A percentile compares a stretch with the other conserved stretches of the same genome.
phyloP scores from a whole-genome alignment of 441 rosid species.

The Erodium trifolium region DNA sequence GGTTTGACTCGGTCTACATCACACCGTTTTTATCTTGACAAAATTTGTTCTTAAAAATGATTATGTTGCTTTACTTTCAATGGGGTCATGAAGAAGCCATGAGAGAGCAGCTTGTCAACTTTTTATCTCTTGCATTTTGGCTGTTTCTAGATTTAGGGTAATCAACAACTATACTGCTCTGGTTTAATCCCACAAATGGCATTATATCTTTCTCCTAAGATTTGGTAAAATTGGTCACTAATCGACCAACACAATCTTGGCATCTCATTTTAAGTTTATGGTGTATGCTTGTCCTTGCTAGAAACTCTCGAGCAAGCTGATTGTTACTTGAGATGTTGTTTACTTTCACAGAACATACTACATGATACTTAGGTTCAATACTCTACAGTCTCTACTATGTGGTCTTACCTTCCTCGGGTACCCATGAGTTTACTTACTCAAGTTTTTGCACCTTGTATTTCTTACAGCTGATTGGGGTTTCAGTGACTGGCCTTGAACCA shows the following conservation, averaged over 20 bases:
- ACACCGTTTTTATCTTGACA: background rate
- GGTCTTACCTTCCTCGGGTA: background rate
- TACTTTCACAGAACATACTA: background rate
- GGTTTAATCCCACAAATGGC: background rate
- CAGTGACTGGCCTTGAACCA: conserved; percentile 69
- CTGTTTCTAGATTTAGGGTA: conserved; percentile 2
- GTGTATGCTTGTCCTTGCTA: no score
- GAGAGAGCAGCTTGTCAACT: background rate
- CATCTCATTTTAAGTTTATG: background rate
- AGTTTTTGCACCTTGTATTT: conserved; percentile 17
- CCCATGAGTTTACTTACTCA: conserved; percentile 9
- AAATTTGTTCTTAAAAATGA: background rate
- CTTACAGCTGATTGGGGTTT: conserved; percentile 69
- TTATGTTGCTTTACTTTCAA: background rate
- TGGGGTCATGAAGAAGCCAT: conserved; percentile 3
- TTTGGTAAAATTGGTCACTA: background rate
- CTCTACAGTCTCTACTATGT: background rate
- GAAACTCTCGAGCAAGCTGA: no score
- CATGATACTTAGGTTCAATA: background rate
- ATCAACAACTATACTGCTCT: background rate
- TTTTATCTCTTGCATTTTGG: background rate
- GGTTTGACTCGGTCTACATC: background rate
- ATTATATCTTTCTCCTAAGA: background rate
- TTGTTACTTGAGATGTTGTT: background rate
- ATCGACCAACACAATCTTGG: background rate